Evolutionary conservation across 805 yeast genomes (phyloP).

Genomic region (Wickerhamiella spandovensis): DNA sequence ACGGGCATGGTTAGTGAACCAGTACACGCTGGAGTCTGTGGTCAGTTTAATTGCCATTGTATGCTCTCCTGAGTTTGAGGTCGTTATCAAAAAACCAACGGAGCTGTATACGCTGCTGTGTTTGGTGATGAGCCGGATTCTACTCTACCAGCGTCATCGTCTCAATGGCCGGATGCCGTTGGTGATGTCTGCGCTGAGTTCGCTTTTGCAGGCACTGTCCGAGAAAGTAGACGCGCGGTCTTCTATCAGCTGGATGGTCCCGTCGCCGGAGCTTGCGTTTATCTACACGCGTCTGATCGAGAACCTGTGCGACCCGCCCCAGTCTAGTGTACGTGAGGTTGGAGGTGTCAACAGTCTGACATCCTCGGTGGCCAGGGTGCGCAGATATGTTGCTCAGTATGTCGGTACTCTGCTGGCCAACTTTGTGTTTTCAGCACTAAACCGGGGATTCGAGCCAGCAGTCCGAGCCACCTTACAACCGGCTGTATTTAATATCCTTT

Average conservation of each 20-base stretch:
- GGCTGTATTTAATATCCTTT: constrained; percentile 53
- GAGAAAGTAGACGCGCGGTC: background rate
- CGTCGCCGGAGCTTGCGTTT: constrained; percentile 7
- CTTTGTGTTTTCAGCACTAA: constrained; percentile 45
- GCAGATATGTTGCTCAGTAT: constrained; percentile 26
- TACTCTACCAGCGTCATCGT: constrained; percentile 57
- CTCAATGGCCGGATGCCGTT: constrained; percentile 64
- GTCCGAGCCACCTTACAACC: constrained; percentile 37
- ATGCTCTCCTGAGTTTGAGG: constrained; percentile 9
- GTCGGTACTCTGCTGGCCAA: constrained; percentile 36
- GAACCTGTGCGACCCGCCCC: constrained; percentile 63
- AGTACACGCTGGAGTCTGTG: constrained; percentile 48
- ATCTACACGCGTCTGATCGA: constrained; percentile 43
- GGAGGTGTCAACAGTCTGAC: constrained; percentile 31
- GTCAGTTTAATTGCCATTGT: constrained; percentile 30
- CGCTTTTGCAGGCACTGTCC: constrained; percentile 38
- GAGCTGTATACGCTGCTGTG: constrained; percentile 29
- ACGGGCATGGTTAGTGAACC: constrained; percentile 46
- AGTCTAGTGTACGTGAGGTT: constrained; percentile 20
- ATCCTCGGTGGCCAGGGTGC: constrained; percentile 42
- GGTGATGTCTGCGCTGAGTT: constrained; percentile 34
- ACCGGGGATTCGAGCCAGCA: constrained; percentile 32
- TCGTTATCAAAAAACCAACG: constrained; percentile 11
- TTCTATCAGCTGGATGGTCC: background rate
- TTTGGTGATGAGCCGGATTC: constrained; percentile 42